phyloP scores from a whole-genome alignment of 2,329 filamentous ascomycete genomes.

The Mariannaea elegans region DNA sequence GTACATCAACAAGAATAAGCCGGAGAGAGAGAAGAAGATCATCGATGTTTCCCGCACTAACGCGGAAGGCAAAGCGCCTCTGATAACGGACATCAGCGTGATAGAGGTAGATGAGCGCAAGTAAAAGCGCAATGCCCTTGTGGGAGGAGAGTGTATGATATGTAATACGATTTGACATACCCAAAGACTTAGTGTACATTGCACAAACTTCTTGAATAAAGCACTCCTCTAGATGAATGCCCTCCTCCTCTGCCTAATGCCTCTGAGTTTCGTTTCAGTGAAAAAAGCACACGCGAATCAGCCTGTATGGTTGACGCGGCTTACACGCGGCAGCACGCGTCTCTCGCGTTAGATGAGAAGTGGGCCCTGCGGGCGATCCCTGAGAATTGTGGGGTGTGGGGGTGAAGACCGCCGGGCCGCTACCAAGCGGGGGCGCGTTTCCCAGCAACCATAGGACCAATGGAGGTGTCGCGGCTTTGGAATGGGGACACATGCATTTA shows the following conservation, averaged over 20 bases:
- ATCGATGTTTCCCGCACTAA: conserved; percentile 20
- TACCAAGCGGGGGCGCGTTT: conserved; percentile 14
- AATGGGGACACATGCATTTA: conserved; percentile 9
- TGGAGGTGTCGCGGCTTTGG: not conserved
- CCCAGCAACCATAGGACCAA: conserved; percentile 12
- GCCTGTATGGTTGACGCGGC: conserved; percentile 7
- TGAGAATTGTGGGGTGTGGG: conserved; percentile 21
- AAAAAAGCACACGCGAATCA: too few relatives aligned
- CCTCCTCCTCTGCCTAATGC: too few relatives aligned
- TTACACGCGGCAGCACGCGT: conserved; percentile 22
- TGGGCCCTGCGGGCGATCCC: conserved; percentile 14
- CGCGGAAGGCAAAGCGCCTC: not conserved
- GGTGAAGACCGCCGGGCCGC: conserved; percentile 4
- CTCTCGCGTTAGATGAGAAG: conserved; percentile 29
- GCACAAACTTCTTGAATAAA: conserved; percentile 25
- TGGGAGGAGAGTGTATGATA: conserved; percentile 29
- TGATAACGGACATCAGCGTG: not conserved
- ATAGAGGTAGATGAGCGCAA: not conserved
- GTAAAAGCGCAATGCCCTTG: not conserved
- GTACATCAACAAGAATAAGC: conserved; percentile 38
- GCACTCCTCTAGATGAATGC: conserved; percentile 18
- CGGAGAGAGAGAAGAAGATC: conserved; percentile 28
- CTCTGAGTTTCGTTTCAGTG: not conserved
- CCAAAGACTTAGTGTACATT: conserved; percentile 25
- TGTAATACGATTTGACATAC: conserved; percentile 25